Evolutionary conservation across 805 yeast genomes (phyloP).

Genomic region (Helenozyma rhizophorensis): DNA sequence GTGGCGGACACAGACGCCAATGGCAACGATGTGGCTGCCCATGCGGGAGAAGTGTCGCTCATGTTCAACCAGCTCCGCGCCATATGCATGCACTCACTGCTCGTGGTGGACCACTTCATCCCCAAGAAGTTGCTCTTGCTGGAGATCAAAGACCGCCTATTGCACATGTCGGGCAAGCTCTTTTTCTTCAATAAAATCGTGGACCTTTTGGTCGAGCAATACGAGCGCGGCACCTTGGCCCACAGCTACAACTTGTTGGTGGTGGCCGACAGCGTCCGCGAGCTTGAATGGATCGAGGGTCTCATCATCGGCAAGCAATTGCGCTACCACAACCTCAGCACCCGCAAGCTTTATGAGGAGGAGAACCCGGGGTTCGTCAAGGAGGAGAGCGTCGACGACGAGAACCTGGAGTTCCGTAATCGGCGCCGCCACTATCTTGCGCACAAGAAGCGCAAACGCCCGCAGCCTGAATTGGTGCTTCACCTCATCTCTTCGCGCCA

Average conservation of each 20-base stretch:
- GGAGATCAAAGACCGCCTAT: constrained; percentile 57
- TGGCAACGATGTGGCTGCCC: neutral
- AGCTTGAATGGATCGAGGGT: constrained; percentile 75
- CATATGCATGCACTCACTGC: constrained; percentile 62
- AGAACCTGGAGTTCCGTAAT: constrained; percentile 7
- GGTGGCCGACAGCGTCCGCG: constrained; percentile 60
- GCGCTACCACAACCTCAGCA: constrained; percentile 63
- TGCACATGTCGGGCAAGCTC: constrained; percentile 57
- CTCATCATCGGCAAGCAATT: constrained; percentile 67
- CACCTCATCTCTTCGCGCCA: constrained; percentile 15
- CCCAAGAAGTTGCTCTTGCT: constrained; percentile 63
- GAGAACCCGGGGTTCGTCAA: neutral
- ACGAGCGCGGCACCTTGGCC: neutral
- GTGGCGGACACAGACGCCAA: constrained; percentile 4
- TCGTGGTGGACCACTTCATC: constrained; percentile 72
- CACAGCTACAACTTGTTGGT: constrained; percentile 29
- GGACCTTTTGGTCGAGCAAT: constrained; percentile 27
- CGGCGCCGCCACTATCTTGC: constrained; percentile 6
- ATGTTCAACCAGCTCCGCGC: constrained; percentile 44
- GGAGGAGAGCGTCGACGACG: constrained; percentile 9
- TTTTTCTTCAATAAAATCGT: constrained; percentile 48
- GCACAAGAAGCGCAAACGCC: neutral
- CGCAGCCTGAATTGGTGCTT: constrained; percentile 4
- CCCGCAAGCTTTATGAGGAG: constrained; percentile 48
- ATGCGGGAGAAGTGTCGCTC: constrained; percentile 24